Conservation (phyloP, 2,329 filamentous ascomycete genomes). For the Pyrenochaeta sp. region DNA sequence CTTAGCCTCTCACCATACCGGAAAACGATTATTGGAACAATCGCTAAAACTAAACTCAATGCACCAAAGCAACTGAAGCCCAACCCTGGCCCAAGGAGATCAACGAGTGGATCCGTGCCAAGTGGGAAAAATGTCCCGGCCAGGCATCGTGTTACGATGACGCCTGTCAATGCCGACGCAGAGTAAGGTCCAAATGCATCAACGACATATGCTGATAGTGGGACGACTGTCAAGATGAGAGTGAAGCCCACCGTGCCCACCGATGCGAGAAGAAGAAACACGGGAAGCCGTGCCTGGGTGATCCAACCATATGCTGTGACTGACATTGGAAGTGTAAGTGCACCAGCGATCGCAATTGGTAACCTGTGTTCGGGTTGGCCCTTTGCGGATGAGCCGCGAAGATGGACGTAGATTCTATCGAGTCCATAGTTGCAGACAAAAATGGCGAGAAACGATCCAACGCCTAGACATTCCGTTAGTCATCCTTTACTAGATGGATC, state of each 20-base stretch:
- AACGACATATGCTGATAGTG: slow-evolving; percentile 64
- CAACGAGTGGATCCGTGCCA: slow-evolving; percentile 57
- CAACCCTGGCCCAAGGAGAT: slow-evolving; percentile 60
- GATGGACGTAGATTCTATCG: slow-evolving; percentile 62
- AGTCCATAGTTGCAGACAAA: slow-evolving; percentile 59
- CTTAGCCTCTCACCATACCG: slow-evolving; percentile 62
- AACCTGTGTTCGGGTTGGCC: slow-evolving; percentile 64
- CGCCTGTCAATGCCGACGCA: slow-evolving; percentile 64
- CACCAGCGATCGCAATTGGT: slow-evolving; percentile 59
- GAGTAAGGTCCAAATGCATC: slow-evolving; percentile 65
- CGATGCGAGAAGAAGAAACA: slow-evolving; percentile 54
- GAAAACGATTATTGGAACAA: slow-evolving; percentile 61
- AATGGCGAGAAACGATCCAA: slow-evolving; percentile 59
- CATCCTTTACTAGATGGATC: not conserved
- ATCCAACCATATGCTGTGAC: slow-evolving; percentile 62
- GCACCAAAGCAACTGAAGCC: slow-evolving; percentile 58
- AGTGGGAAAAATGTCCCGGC: slow-evolving; percentile 66
- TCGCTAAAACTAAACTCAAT: slow-evolving; percentile 54
- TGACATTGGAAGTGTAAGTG: slow-evolving; percentile 55
- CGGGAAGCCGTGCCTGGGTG: slow-evolving; percentile 53
- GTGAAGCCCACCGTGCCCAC: slow-evolving; percentile 57
- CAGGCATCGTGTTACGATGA: slow-evolving; percentile 64
- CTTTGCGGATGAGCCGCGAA: slow-evolving; percentile 51
- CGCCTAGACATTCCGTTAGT: slow-evolving; percentile 38
- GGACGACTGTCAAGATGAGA: slow-evolving; percentile 58